A percentile compares a stretch with the other conserved stretches of the same genome.
Evolutionary conservation across 768 basidiomycete genomes (phyloP).

Genomic region (Neoboletus brunneissimus): DNA sequence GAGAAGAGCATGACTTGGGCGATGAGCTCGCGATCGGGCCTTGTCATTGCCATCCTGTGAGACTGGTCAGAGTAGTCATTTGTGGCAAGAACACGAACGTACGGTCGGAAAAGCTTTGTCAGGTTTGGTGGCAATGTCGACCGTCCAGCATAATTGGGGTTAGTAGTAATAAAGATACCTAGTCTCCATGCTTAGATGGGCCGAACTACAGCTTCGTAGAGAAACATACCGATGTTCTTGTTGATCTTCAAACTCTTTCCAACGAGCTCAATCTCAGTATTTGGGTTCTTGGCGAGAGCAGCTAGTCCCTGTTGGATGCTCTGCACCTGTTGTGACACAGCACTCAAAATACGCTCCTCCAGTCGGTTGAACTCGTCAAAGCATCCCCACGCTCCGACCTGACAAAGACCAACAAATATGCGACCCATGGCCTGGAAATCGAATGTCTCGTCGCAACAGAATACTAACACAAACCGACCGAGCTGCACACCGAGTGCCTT

Average conservation of each 20-base stretch:
- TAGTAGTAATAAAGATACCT: conserved; percentile 99
- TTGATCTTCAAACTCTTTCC: conserved; percentile 93
- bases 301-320: conserved; percentile 95
- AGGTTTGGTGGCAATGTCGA: conserved; percentile 85
- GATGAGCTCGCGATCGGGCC: conserved; percentile 96
- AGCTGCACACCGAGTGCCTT: conserved; percentile 97
- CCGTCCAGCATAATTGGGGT: conserved; percentile 97
- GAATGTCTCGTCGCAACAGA: conserved; percentile 99
- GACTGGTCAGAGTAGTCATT: conserved; percentile 8
- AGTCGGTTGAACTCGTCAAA: conserved; percentile 98
- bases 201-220: not conserved
- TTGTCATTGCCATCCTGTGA: conserved; percentile 95
- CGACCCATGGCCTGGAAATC: conserved; percentile 99
- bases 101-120: conserved; percentile 93
- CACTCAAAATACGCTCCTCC: conserved; percentile 95
- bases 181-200: conserved; percentile 11
- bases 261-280: conserved; percentile 91
- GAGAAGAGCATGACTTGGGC: conserved; percentile 99
- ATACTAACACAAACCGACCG: conserved; percentile 99
- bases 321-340: conserved; percentile 98
- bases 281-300: conserved; percentile 77
- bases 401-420: conserved; percentile 97
- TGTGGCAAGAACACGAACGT: conserved; percentile 30
- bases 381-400: conserved; percentile 99
- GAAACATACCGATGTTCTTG: conserved; percentile 75